phyloP scores from a whole-genome alignment of 352 stramenopile species.

The Phytophthora fragariae region DNA sequence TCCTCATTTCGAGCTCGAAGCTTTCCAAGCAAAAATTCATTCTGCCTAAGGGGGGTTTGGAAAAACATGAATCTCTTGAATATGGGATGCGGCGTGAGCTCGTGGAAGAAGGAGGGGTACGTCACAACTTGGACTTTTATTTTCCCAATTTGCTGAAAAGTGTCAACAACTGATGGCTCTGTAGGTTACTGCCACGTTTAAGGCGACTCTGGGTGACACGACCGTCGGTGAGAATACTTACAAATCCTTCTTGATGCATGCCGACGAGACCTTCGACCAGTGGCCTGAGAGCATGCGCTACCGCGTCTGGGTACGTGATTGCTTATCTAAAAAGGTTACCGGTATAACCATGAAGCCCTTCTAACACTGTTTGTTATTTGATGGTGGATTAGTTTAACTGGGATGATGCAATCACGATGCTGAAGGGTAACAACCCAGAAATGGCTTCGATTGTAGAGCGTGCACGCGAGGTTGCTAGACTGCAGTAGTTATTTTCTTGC shows the following conservation, averaged over 20 bases:
- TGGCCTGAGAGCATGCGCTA: background rate
- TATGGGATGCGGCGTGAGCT: background rate
- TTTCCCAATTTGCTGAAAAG: background rate
- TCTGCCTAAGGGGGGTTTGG: background rate
- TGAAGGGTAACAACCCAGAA: too few relatives aligned
- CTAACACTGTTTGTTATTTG: background rate
- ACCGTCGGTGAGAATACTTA: background rate
- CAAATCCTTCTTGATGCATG: background rate
- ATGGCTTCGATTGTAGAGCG: too few relatives aligned
- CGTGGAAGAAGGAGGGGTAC: slow-evolving; percentile 1
- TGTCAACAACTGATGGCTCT: background rate
- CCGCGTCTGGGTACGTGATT: background rate
- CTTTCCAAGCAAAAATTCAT: background rate
- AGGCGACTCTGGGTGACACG: background rate
- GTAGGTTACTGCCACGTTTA: background rate
- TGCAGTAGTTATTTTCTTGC: too few relatives aligned
- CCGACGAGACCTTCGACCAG: background rate
- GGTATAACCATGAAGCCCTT: background rate
- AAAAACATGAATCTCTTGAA: background rate
- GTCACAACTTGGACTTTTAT: background rate
- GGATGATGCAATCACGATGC: too few relatives aligned
- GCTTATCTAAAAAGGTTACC: background rate
- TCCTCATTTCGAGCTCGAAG: slow-evolving; percentile 2
- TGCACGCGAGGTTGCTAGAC: too few relatives aligned
- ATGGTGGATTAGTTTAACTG: too few relatives aligned